These are phyloP conservation scores for Paecilomyces dactylethromorphus DNA, from an alignment of 2,329 filamentous ascomycete genomes.

Conservation along the genomic window DNA sequence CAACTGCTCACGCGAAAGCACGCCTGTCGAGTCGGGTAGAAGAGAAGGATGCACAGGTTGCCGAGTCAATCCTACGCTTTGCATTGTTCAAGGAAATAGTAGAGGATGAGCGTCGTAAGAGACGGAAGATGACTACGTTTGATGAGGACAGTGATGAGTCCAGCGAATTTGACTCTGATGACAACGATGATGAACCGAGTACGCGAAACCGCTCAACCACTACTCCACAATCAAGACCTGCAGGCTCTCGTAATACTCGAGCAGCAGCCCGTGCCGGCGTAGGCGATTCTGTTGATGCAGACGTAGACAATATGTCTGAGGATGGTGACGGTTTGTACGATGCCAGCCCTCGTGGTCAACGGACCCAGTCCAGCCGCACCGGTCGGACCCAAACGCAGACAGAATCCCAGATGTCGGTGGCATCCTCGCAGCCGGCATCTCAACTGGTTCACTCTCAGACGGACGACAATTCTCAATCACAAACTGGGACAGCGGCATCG, in stretches of 20 bases:
- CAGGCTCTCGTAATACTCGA: conserved; percentile 24
- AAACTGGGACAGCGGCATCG: conserved; percentile 40
- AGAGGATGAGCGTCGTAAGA: conserved; percentile 69
- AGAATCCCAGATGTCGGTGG: conserved; percentile 60
- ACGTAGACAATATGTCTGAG: conserved; percentile 47
- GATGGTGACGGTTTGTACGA: conserved; percentile 50
- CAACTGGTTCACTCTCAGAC: conserved; percentile 56
- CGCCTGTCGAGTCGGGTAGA: conserved; percentile 83
- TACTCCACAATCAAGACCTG: conserved; percentile 23
- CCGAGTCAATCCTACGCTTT: conserved; percentile 85
- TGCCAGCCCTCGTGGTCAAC: conserved; percentile 41
- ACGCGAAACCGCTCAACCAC: conserved; percentile 18
- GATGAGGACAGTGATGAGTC: conserved; percentile 56
- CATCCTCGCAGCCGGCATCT: conserved; percentile 72
- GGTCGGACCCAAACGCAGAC: conserved; percentile 37
- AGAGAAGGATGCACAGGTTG: conserved; percentile 78
- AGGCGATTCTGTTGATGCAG: conserved; percentile 23
- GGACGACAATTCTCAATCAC: conserved; percentile 43
- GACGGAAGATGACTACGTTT: conserved; percentile 66
- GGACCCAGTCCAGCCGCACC: conserved; percentile 27
- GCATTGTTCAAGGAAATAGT: conserved; percentile 96
- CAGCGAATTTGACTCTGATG: conserved; percentile 33
- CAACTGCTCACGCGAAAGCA: conserved; percentile 91
- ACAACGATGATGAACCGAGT: conserved; percentile 18
- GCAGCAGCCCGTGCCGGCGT: conserved; percentile 18